These are phyloP conservation scores for Aspergillus pseudotamarii DNA, from an alignment of 2,329 filamentous ascomycete genomes.

Conservation along the genomic window DNA sequence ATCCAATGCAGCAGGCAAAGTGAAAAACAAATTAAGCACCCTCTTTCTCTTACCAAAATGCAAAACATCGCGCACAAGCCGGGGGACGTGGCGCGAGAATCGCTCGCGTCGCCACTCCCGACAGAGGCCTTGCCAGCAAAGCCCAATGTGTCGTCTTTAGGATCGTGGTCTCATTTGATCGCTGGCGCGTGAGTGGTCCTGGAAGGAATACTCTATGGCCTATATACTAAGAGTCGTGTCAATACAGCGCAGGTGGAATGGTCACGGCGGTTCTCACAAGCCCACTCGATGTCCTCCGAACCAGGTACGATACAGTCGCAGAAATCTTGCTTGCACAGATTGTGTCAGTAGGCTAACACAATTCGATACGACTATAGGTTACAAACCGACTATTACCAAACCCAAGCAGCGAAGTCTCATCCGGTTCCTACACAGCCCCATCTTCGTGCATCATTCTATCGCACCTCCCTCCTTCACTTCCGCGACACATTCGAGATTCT, in stretches of 20 bases:
- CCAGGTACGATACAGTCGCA: constrained; percentile 56
- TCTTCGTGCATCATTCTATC: constrained; percentile 52
- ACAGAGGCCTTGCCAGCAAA: constrained; percentile 1
- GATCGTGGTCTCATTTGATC: constrained; percentile 34
- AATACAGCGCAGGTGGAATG: constrained; percentile 66
- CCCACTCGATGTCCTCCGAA: constrained; percentile 96
- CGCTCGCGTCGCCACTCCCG: constrained; percentile 15
- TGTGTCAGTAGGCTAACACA: neutral
- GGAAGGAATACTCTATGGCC: neutral
- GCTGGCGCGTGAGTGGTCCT: constrained; percentile 37
- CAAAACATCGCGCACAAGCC: constrained; percentile 12
- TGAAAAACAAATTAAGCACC: neutral
- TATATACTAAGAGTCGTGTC: neutral
- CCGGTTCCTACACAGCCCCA: constrained; percentile 60
- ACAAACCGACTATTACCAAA: constrained; percentile 92
- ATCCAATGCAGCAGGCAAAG: neutral
- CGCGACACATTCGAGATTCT: constrained; percentile 40
- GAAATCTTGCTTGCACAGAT: neutral
- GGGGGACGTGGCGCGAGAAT: constrained; percentile 8
- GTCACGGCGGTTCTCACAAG: constrained; percentile 89
- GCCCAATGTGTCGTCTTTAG: constrained; percentile 10
- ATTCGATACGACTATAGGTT: constrained; percentile 42
- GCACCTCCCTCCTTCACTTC: constrained; percentile 61
- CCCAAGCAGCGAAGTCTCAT: constrained; percentile 57
- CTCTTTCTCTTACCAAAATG: neutral